Evolutionary conservation across 495 filamentous ascomycete species (phyloP).

Genomic region (Penicillium daleae): DNA sequence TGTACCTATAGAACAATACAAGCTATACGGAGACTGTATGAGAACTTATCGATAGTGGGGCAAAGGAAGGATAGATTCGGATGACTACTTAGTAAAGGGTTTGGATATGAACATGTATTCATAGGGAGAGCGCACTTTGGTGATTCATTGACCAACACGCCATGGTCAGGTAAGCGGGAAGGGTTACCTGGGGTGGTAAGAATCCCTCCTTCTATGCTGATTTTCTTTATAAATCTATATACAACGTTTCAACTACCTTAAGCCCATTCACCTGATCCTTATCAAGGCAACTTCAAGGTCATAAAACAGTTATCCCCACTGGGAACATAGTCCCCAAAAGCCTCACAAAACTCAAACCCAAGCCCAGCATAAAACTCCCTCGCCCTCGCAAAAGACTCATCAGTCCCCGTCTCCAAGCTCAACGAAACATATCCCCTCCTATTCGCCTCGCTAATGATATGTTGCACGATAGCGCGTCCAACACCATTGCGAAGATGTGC

Average conservation of each 20-base stretch:
- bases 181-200: no score
- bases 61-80: no score
- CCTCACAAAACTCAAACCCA: neutral
- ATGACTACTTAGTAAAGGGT: neutral
- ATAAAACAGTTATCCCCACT: neutral
- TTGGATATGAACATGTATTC: neutral
- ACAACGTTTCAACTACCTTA: neutral
- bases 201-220: neutral
- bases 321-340: slow-evolving; percentile 1
- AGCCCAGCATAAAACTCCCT: neutral
- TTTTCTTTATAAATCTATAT: neutral
- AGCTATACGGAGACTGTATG: no score
- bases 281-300: neutral
- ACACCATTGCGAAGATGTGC: neutral
- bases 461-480: neutral
- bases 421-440: neutral
- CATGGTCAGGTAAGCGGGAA: neutral
- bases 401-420: neutral
- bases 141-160: neutral
- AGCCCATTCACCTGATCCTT: no score
- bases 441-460: neutral
- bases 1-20: no score
- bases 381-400: neutral
- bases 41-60: no score
- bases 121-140: neutral